These are phyloP conservation scores for Mitragyna speciosa DNA, from an alignment of 257 asterid species.

Conservation along the genomic window DNA sequence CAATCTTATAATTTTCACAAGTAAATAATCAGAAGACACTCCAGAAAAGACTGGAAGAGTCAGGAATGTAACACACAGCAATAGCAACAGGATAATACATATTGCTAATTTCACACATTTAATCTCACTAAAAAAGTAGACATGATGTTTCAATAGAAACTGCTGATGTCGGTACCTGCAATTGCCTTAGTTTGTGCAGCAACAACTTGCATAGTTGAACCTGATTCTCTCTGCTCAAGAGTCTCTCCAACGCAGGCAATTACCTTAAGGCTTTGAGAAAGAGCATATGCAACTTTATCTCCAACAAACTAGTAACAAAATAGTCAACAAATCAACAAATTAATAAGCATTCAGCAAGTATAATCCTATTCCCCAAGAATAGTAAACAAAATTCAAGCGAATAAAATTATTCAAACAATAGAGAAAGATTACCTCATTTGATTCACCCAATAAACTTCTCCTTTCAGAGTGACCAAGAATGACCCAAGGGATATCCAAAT, in stretches of 20 bases:
- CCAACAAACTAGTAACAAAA: constrained; percentile 70
- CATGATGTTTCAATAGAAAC: neutral
- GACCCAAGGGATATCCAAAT: constrained; percentile 86
- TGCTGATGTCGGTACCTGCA: constrained; percentile 68
- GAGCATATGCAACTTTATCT: constrained; percentile 94
- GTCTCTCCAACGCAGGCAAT: constrained; percentile 99
- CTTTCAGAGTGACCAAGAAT: constrained; percentile 97
- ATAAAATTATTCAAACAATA: constrained; percentile 4
- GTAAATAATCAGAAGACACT: neutral
- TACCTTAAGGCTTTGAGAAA: constrained; percentile 88
- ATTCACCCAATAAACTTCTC: constrained; percentile 70
- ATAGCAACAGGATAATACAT: neutral
- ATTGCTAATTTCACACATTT: neutral
- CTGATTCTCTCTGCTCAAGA: constrained; percentile 95
- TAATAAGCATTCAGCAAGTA: neutral
- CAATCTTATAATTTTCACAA: neutral
- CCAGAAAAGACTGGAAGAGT: neutral
- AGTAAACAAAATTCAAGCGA: neutral
- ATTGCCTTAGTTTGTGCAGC: constrained; percentile 97
- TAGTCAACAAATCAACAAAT: neutral
- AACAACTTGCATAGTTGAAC: constrained; percentile 84
- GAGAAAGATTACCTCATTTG: constrained; percentile 65
- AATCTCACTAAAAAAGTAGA: neutral
- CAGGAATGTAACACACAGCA: neutral
- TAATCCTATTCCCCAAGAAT: neutral